phyloP scores from a whole-genome alignment of 2,329 filamentous ascomycete genomes.

The Westerdykella sp. region DNA sequence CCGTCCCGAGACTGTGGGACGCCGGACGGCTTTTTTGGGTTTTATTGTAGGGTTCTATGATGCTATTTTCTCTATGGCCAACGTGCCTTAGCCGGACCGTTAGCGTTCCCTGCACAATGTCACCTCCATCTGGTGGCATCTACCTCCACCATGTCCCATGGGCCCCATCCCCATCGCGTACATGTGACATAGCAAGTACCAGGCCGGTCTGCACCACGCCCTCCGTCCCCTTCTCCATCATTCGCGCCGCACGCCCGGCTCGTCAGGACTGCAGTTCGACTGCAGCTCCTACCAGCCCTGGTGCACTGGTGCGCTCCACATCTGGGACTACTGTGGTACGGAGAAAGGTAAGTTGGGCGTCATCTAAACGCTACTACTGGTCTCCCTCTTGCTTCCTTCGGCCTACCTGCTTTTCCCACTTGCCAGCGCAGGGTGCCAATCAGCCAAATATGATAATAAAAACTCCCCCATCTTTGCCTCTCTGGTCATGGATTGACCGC shows the following conservation, averaged over 20 bases:
- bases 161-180: slow-evolving; percentile 17
- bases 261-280: slow-evolving; percentile 5
- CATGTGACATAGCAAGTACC: slow-evolving; percentile 24
- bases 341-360: too few relatives aligned
- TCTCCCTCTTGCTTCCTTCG: slow-evolving; percentile 16
- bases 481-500: slow-evolving; percentile 11
- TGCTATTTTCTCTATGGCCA: slow-evolving; percentile 1
- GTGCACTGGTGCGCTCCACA: slow-evolving; percentile 12
- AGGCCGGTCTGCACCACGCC: slow-evolving; percentile 21
- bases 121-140: slow-evolving; percentile 2
- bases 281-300: slow-evolving; percentile 15
- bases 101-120: slow-evolving; percentile 7
- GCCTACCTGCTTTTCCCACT: slow-evolving; percentile 11
- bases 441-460: slow-evolving; percentile 22
- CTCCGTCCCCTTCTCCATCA: slow-evolving; percentile 8
- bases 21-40: slow-evolving; percentile 9
- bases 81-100: slow-evolving; percentile 9
- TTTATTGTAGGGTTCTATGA: not conserved
- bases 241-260: slow-evolving; percentile 8
- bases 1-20: slow-evolving; percentile 9
- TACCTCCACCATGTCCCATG: not conserved
- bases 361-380: slow-evolving; percentile 14
- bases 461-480: slow-evolving; percentile 16
- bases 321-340: slow-evolving; percentile 13
- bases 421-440: slow-evolving; percentile 17